Base-by-base conservation (phyloP, 129 eudicot species). In the Flaveria trinervia region DNA sequence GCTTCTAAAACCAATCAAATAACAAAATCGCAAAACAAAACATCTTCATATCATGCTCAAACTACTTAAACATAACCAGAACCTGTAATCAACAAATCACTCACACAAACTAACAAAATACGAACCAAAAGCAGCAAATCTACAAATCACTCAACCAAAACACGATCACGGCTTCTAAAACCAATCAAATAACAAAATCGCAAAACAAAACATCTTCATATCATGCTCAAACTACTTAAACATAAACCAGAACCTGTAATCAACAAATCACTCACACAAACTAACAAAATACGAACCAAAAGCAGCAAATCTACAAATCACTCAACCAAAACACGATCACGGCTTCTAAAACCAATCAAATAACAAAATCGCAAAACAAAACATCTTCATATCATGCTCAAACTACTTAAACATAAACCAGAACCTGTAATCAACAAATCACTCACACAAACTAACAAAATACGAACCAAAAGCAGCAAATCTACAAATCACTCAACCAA, bases 141-240 rank as follows among this genome's bases (percentile, higher is more conserved):
- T 5, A 36, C 28, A 49, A 65, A 64, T 23, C 1, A 10, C 15
- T 17, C 11, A 57, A 57, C 43, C 51, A 10, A 68, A 69, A 26
- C 76, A 78, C 28, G 17, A 66, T 66, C 52, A n/a, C 62, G 65
- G 59, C 52, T 65, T 23, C 68, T 65, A 52, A 52, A 72, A 72
- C 26, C 22, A 36, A 25, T 64, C 68, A 28, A 30, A 15, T 15
- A 62, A 62, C 68, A 15, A 65, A 23, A 65, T 52, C 30, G 65
- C 60, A 26, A 54, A 66, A 17, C 43, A 66, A 12, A 50, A 51
- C 55, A 65, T 59, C 65, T 11, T 22, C 11, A 59, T 23, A 59
- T 11, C 41, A 33, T 36, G 71, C 33, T 66, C 11, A 11, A 23
- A 56, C 22, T 28, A 57, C 39, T 4, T 4, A 57, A 68, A 39